These are phyloP conservation scores for Saxophila tyrrhenica DNA, from an alignment of 495 filamentous ascomycete species.

Conservation along the genomic window DNA sequence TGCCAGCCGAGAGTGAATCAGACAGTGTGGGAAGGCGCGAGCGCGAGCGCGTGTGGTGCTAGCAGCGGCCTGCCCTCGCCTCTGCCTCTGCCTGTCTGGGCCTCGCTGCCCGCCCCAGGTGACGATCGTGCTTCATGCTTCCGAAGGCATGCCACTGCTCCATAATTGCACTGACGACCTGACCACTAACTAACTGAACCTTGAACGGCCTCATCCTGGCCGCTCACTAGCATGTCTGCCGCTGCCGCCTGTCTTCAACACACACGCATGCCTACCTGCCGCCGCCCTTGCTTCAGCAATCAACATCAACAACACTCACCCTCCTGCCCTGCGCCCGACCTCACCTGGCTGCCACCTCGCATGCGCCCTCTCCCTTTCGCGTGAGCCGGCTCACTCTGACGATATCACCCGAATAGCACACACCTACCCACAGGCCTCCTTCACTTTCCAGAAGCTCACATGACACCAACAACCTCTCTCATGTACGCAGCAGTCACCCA, in stretches of 20 bases:
- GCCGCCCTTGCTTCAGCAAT: constrained; percentile 21
- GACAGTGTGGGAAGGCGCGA: background rate
- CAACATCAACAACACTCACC: constrained; percentile 5
- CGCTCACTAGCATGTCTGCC: background rate
- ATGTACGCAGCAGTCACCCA: background rate
- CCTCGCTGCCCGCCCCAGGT: no score
- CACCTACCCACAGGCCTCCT: background rate
- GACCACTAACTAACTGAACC: background rate
- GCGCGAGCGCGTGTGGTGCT: background rate
- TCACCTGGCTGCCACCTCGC: background rate
- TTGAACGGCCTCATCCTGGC: background rate
- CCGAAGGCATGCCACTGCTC: background rate
- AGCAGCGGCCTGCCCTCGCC: background rate
- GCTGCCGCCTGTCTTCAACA: background rate
- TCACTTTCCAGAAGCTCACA: background rate
- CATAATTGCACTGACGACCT: background rate
- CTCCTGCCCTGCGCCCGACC: background rate
- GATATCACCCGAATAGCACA: constrained; percentile 1
- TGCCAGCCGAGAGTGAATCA: background rate
- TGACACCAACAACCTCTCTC: background rate
- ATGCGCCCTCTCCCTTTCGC: constrained; percentile 1
- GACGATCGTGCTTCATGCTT: background rate
- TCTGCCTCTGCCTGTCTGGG: no score
- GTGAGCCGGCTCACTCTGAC: background rate
- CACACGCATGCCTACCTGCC: constrained; percentile 12